phyloP scores from a whole-genome alignment of 2,329 filamentous ascomycete species.

The Aspergillus hiratsukae region DNA sequence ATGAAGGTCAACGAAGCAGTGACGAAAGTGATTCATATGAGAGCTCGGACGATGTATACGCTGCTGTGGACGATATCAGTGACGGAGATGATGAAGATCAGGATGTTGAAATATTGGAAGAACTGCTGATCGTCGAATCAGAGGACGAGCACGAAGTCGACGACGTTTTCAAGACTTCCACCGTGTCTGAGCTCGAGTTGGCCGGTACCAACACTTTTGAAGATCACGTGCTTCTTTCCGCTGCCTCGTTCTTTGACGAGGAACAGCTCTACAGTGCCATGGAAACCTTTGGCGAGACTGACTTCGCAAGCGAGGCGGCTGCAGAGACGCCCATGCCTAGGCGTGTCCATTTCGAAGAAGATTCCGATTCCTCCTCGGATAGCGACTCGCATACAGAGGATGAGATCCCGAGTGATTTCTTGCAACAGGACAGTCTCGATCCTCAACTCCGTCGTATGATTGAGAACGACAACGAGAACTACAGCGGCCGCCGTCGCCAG shows the following conservation, averaged over 20 bases:
- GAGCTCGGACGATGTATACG: slow-evolving; percentile 66
- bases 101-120: slow-evolving; percentile 72
- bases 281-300: slow-evolving; percentile 36
- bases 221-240: slow-evolving; percentile 37
- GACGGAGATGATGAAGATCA: slow-evolving; percentile 77
- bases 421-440: slow-evolving; percentile 69
- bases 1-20: slow-evolving; percentile 26
- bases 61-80: slow-evolving; percentile 72
- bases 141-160: slow-evolving; percentile 31
- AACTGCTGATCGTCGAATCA: slow-evolving; percentile 62
- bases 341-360: slow-evolving; percentile 66
- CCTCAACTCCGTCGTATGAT: slow-evolving; percentile 69
- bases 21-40: slow-evolving; percentile 31
- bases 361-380: slow-evolving; percentile 61
- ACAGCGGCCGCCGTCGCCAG: slow-evolving; percentile 25
- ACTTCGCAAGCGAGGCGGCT: slow-evolving; percentile 31
- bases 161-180: slow-evolving; percentile 20
- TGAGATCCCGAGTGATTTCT: slow-evolving; percentile 73
- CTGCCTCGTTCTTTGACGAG: slow-evolving; percentile 41
- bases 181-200: slow-evolving; percentile 41
- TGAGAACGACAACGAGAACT: slow-evolving; percentile 55
- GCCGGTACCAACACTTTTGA: slow-evolving; percentile 49
- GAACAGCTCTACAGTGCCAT: slow-evolving; percentile 38
- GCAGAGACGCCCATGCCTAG: slow-evolving; percentile 46
- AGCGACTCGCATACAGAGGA: slow-evolving; percentile 49